Evolutionary conservation across 2,329 filamentous ascomycete species (phyloP), one percentile per base, ranked within the genome.

Genomic region (Fusarium brachygibbosum): DNA sequence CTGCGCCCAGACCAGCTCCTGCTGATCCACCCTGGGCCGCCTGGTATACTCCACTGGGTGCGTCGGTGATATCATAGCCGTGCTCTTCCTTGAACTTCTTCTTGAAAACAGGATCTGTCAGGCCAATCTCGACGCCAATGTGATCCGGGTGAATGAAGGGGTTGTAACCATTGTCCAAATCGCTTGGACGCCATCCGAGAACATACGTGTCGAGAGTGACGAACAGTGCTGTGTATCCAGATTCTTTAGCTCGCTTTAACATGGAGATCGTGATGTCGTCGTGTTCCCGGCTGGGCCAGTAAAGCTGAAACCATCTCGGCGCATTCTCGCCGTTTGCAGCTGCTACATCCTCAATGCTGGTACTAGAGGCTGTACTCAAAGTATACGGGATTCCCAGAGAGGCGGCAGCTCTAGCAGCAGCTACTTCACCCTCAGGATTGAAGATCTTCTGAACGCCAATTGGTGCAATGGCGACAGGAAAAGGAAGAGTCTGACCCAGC

Each of bases 131-230:
- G 3, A 69, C 66, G 0, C 60, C 66, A 6, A 58, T 66, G 17
- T 69, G 66, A 14, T 69, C 66, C 1, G 66, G 66, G 8, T 69
- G 66, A 1, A 69, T 66, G 10, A 69, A 69, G 1, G 66, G 66
- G 13, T 69, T 69, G 19, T 69, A 69, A 2, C 61, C 66, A 7
- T 69, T 69, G 13, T 69, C 66, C 1, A 69, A 1, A 25, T 63
- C 60, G 5, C 42, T 63, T 1, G 60, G 60, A 7, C 60, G 60
- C 60, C 60, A 63, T 12, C 58, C 60, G 0, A 63, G 58, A 7
- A 63, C 60, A 11, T 64, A 63, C 0, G 60, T 63, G 10, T 63
- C 60, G 3, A 63, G 50, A 0, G 60, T 63, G 23, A 63, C 60
- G 16, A 63, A 63, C 2, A 63, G 37, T 3, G 58, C 35, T 2